Conservation (phyloP, 2,329 filamentous ascomycete genomes). For the Dactylellina parvicollis region DNA sequence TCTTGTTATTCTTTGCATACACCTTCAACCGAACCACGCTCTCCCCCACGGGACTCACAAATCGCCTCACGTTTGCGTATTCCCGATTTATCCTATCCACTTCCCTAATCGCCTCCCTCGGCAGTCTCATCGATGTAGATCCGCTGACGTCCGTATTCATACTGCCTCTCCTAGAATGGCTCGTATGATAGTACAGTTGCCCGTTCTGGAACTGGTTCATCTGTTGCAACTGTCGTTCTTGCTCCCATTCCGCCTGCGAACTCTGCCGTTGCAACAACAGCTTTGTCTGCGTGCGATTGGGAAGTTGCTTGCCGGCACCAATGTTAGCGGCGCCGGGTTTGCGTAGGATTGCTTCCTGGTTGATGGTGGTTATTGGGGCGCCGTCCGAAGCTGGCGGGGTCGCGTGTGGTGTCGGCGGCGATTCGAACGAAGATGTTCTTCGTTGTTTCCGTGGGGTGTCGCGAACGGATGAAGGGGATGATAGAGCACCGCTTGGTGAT, state of each 20-base stretch:
- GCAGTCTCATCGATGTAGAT: slow-evolving; percentile 15
- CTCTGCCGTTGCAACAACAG: slow-evolving; percentile 44
- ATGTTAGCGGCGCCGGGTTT: slow-evolving; percentile 52
- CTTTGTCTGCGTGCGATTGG: slow-evolving; percentile 51
- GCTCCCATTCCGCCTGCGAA: slow-evolving; percentile 51
- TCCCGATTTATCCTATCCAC: slow-evolving; percentile 50
- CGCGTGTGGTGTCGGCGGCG: slow-evolving; percentile 48
- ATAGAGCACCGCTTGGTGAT: slow-evolving; percentile 39
- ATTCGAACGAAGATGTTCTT: slow-evolving; percentile 39
- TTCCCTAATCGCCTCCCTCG: slow-evolving; percentile 40
- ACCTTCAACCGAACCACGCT: slow-evolving; percentile 38
- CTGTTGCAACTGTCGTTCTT: slow-evolving; percentile 34
- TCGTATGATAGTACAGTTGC: slow-evolving; percentile 42
- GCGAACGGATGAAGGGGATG: slow-evolving; percentile 48
- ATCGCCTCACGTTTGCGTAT: slow-evolving; percentile 49
- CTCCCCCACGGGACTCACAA: slow-evolving; percentile 49
- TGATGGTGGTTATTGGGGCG: slow-evolving; percentile 40
- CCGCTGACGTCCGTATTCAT: slow-evolving; percentile 34
- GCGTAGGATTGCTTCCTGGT: slow-evolving; percentile 44
- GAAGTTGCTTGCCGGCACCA: slow-evolving; percentile 44
- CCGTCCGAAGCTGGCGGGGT: slow-evolving; percentile 36
- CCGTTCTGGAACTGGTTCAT: slow-evolving; percentile 45
- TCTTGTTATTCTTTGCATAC: slow-evolving; percentile 34
- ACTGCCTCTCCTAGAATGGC: slow-evolving; percentile 49
- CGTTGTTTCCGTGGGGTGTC: slow-evolving; percentile 45